Evolutionary conservation across 345 rosid species (phyloP), one percentile per base, ranked within the genome.

Genomic region (Dovyalis caffra): DNA sequence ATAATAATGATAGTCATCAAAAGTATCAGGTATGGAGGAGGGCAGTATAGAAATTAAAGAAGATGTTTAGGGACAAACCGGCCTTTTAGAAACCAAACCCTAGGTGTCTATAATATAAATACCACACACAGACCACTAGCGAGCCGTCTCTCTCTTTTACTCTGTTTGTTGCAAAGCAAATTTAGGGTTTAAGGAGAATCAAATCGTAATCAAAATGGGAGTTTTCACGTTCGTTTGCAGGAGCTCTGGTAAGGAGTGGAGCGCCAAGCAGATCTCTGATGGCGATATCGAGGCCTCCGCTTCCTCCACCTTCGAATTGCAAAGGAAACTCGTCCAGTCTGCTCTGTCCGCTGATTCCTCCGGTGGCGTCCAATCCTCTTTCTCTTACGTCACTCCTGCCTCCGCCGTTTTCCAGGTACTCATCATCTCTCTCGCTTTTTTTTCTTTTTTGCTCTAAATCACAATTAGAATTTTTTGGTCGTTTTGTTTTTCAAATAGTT

Each of bases 351-450:
- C 80, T 20, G 97, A 86, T 80, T 86, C 90, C 4, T 88, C 95
- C 32, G 96, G 96, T 1, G 90, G 92, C 16, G 93, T 94, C 28
- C 93, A 86, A 85, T 89, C 93, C 56, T 92, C 98, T 14, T 94
- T 94, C 89, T 85, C 97, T 26, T 79, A 82, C 45, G 45, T 94
- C 75, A 73, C 88, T 23, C 98, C 98, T 32, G 76, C 83, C 38
- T 94, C 98, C 53, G 98, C 84, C 68, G 91, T 94, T 66, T 94
- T 76, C 74, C 97, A 90, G 97, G 98, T 94, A 4, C 18, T 11
- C 1, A 64, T 26, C 10, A 8, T 32, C 18, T 9, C 15, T 20
- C 38, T 23, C 32, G 0, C 14, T 34, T 28, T 0, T 6, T 43
- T 62, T 45, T 14, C 0, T 40, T 62, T 61, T 21, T 18, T n/a